Percentiles rank a stretch among this genome's conserved stretches.
These are phyloP conservation scores for Gossypium turneri DNA, from an alignment of 345 rosid genomes.

Conservation along the genomic window DNA sequence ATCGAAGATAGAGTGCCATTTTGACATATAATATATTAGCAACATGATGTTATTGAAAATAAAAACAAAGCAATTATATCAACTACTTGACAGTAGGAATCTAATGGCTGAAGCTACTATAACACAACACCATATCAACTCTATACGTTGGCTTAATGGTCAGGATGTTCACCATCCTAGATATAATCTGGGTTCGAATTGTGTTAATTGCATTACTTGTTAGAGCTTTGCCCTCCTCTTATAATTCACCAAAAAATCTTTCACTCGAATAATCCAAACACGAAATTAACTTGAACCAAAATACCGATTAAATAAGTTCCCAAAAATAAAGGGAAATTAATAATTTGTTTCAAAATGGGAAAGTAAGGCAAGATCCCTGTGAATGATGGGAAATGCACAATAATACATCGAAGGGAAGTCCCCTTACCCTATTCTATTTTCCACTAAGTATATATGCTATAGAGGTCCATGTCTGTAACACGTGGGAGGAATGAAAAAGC, in stretches of 20 bases:
- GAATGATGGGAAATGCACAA: slow-evolving; percentile 10
- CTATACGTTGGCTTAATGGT: too few species aligned
- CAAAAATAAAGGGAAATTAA: background rate
- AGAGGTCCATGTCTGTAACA: slow-evolving; percentile 11
- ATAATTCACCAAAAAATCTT: too few species aligned
- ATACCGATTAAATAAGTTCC: background rate
- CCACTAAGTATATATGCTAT: too few species aligned
- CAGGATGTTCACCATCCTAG: rapidly evolving
- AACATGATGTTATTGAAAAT: background rate
- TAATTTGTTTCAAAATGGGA: background rate
- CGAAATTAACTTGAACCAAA: too few species aligned
- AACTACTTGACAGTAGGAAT: background rate
- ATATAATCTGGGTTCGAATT: too few species aligned
- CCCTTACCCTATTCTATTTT: background rate
- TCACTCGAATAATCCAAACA: too few species aligned
- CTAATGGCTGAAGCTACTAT: background rate
- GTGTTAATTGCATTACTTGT: too few species aligned
- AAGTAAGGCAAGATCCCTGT: slow-evolving; percentile 24
- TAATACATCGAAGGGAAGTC: background rate
- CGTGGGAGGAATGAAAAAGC: slow-evolving; percentile 40
- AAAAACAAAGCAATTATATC: background rate
- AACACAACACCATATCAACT: too few species aligned
- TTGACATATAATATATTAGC: background rate
- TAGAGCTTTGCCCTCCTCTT: too few species aligned
- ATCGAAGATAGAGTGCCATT: background rate